Evolutionary conservation across 2,329 filamentous ascomycete genomes (phyloP), one percentile per base, ranked within the genome.

Genomic region (Penicillium janthinellum): DNA sequence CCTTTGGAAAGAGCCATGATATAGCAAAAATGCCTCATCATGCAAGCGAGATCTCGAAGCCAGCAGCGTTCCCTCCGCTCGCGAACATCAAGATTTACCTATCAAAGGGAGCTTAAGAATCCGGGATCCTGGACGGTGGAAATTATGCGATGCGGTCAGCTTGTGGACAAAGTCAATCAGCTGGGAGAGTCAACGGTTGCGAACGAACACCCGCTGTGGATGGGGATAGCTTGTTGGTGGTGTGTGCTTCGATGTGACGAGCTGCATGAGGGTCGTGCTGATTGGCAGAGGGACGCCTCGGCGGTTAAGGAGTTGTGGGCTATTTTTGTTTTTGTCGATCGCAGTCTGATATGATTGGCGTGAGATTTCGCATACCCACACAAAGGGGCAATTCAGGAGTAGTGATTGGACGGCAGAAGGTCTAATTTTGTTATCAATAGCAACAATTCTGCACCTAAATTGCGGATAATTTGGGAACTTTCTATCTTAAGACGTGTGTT

Each of bases 341-440:
- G 37, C 6, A 47, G 22, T 25, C 5, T 5, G 38, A 5, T 15
- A 3, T 59, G 57, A 58, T 65, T 65, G 58, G 63, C 3, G 22
- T n/a, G 12, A 4, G 11, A 12, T n/a, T 17, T 37, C 14, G 22
- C 31, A 31, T 34, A 42, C 28, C 20, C 28, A 42, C 31, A 17
- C 34, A 41, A 15, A 34, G 34, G 20, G 37, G 38, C 2, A 7
- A 3, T 22, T 20, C 5, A 31, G 38, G 12, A 31, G 17, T 54
- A 35, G 11, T 65, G 56, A 67, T 66, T 66, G 58, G 64, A n/a
- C 2, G 12, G 37, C 34, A 31, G 8, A 17, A 12, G 10, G 25
- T 44, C 10, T 12, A 34, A 49, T 22, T 65, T 65, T 63, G 47
- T 61, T 68, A 65, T 62, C 45, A 66, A 68, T 66, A 67, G 65